Evolutionary conservation across 192 early-diverging fungal species (phyloP).

Genomic region (Umbelopsis sp.): DNA sequence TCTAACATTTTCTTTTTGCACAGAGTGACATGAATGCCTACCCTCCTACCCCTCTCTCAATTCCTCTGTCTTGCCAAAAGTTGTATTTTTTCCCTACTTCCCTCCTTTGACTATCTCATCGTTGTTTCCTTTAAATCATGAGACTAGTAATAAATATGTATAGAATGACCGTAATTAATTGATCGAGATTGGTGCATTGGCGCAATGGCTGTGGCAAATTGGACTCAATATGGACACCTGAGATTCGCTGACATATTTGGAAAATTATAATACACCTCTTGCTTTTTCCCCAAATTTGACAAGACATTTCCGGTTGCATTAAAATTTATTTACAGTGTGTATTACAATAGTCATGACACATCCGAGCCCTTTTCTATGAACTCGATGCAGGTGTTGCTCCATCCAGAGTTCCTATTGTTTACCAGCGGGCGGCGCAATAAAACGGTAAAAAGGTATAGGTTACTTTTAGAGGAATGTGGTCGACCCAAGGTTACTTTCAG

Average conservation of each 20-base stretch:
- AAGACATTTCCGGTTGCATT: too few relatives aligned
- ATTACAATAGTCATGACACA: too few relatives aligned
- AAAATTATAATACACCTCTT: too few relatives aligned
- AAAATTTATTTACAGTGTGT: too few relatives aligned
- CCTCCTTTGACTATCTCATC: not conserved
- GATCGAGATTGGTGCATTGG: not conserved
- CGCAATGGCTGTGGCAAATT: too few relatives aligned
- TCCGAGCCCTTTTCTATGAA: too few relatives aligned
- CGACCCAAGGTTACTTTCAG: not conserved
- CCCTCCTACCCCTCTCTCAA: not conserved
- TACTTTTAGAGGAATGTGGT: not conserved
- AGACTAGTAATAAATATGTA: constrained; percentile 16
- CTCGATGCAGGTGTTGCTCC: too few relatives aligned
- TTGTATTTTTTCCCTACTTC: constrained; percentile 1
- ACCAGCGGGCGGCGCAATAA: not conserved
- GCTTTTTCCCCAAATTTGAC: too few relatives aligned
- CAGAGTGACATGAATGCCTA: not conserved
- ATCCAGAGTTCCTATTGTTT: too few relatives aligned
- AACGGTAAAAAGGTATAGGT: not conserved
- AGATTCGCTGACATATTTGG: too few relatives aligned
- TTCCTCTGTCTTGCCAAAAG: not conserved
- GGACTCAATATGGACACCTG: too few relatives aligned
- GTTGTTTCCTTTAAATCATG: not conserved
- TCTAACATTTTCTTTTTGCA: not conserved
- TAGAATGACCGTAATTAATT: not conserved